Evolutionary conservation across 2,329 filamentous ascomycete genomes (phyloP), one percentile per base, ranked within the genome.

Genomic region (Diaporthe vexans): DNA sequence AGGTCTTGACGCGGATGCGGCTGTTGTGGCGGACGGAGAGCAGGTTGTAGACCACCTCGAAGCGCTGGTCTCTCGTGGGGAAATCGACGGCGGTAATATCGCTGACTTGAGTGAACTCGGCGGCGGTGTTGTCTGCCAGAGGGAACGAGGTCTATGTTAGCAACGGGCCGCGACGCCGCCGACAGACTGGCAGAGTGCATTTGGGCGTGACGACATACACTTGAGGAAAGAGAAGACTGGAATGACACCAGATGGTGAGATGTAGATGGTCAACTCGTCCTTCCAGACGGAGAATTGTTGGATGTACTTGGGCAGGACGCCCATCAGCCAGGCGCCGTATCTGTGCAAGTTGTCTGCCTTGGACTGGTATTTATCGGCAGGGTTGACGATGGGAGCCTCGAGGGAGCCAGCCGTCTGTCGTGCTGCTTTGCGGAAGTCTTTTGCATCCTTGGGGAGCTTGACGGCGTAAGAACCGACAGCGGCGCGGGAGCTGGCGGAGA

Each of bases 271-370:
- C 82, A 99, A 91, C 86, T 99, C 97, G 83, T 99, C 97, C 88
- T 99, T 99, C 97, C 97, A 99, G 73, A 99, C 96, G 17, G 95
- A 97, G 88, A 98, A 98, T 87, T 99, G 97, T 88, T 99, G 97
- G 80, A 99, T 91, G 86, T 98, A 98, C 89, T 98, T 98, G 80
- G 97, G 97, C 81, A 99, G 86, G 85, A 94, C 97, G 79, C 95
- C 95, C 91, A 99, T 96, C 81, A 99, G 87, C 90, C 98, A 99
- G 82, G 97, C 92, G 81, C 97, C 97, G 83, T 99, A 99, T 81
- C 92, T 93, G 89, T 99, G 97, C 82, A 98, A 88, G 82, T 93
- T 90, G 78, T 97, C 94, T 79, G 94, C 91, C 87, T 96, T 97
- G 82, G 94, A 92, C 83, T 93, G 89, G 86, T 95, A 97, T 86